phyloP scores from a whole-genome alignment of 257 asterid genomes.

The Solanum infundibuliforme region DNA sequence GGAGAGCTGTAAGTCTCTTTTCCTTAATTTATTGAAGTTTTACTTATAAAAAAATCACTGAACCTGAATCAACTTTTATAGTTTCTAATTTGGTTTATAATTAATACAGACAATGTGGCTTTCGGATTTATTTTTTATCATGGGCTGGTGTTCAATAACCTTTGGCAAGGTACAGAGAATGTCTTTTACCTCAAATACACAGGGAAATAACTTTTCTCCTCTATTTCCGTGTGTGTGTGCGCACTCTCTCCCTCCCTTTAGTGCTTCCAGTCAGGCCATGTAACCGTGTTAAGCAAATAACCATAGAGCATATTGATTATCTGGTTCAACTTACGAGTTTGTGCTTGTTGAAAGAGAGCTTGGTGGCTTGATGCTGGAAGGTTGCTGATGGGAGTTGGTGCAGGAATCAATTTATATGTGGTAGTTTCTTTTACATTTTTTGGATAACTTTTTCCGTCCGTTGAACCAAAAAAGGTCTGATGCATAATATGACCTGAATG shows the following conservation, averaged over 20 bases:
- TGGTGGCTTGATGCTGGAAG: conserved; percentile 22
- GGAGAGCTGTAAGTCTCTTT: conserved; percentile 13
- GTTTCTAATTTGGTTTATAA: not conserved
- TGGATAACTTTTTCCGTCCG: not conserved
- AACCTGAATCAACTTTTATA: not conserved
- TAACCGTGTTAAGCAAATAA: not conserved
- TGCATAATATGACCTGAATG: not conserved
- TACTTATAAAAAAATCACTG: not conserved
- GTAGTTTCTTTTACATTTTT: not conserved
- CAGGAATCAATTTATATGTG: conserved; percentile 14
- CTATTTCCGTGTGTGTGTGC: not conserved
- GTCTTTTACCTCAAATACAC: not conserved
- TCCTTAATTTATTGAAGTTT: not conserved
- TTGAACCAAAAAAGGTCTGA: not conserved
- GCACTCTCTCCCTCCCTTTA: not conserved
- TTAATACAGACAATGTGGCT: conserved; percentile 12
- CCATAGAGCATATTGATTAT: not conserved
- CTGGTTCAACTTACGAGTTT: not conserved
- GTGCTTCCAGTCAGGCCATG: not conserved
- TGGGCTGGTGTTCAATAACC: conserved; percentile 15
- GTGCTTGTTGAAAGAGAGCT: conserved; percentile 1
- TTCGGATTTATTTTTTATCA: not conserved
- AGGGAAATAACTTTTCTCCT: not conserved
- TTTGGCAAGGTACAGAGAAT: conserved; percentile 13
- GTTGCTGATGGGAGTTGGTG: conserved; percentile 11